These are phyloP conservation scores for Escallonia herrerae DNA, from an alignment of 129 eudicot species.

Conservation along the genomic window DNA sequence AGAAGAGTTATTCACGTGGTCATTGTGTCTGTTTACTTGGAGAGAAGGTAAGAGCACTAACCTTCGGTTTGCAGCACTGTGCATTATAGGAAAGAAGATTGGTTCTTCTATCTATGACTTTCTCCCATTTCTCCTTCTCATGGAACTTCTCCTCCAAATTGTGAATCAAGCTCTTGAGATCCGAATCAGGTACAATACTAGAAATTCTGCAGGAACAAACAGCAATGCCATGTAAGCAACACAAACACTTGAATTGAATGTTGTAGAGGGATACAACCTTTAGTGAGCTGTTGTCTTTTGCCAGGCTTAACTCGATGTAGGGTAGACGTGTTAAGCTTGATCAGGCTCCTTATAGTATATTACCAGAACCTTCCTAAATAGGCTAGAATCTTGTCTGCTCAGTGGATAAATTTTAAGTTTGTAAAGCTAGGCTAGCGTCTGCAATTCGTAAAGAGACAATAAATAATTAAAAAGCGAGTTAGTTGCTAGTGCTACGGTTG, in stretches of 20 bases:
- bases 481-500: no score
- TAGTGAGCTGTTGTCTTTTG: background rate
- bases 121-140: slow-evolving; percentile 57
- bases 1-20: no score
- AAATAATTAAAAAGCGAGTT: no score
- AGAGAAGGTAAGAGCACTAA: slow-evolving; percentile 10
- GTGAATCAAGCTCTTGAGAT: slow-evolving; percentile 58
- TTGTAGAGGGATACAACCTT: background rate
- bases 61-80: slow-evolving; percentile 86
- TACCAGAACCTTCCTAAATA: background rate
- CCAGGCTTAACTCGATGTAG: background rate
- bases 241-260: background rate
- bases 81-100: slow-evolving; percentile 50
- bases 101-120: slow-evolving; percentile 50
- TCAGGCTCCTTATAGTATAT: background rate
- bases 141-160: slow-evolving; percentile 37
- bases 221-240: background rate
- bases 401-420: no score
- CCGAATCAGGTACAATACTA: slow-evolving; percentile 49
- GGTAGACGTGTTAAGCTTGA: background rate
- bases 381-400: background rate
- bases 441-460: no score
- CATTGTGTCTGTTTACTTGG: background rate
- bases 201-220: slow-evolving; percentile 34
- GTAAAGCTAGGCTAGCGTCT: background rate